Percentiles rank a stretch among this genome's conserved stretches.
These are phyloP conservation scores for Oryza meridionalis DNA, from an alignment of 176 grass and related monocot genomes.

Conservation along the genomic window DNA sequence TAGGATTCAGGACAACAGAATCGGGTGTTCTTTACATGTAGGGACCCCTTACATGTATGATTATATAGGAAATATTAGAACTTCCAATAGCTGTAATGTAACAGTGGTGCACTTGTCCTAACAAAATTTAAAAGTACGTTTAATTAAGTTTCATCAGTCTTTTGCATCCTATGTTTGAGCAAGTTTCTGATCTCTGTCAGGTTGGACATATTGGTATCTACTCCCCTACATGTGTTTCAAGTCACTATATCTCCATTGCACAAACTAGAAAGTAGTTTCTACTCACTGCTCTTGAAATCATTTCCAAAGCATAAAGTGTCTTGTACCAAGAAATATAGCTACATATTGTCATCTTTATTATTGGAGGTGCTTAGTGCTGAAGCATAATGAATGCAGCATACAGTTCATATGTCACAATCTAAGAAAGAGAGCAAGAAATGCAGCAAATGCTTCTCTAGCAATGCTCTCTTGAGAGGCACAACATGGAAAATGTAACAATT, in stretches of 20 bases:
- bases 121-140: neutral
- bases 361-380: neutral
- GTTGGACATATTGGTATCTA: neutral
- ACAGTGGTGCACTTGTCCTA: neutral
- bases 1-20: neutral
- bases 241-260: slow-evolving; percentile 15
- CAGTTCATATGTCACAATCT: slow-evolving; percentile 14
- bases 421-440: neutral
- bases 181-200: neutral
- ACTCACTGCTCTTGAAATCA: slow-evolving; percentile 13
- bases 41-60: neutral
- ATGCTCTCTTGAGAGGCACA: neutral
- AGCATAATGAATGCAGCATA: neutral
- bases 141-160: neutral
- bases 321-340: neutral
- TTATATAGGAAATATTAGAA: neutral
- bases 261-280: slow-evolving; percentile 11
- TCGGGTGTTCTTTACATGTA: neutral
- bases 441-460: neutral
- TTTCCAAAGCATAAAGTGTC: neutral
- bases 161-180: neutral
- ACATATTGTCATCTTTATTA: slow-evolving; percentile 26
- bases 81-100: neutral
- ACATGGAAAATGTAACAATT: neutral
- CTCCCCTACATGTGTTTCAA: slow-evolving; percentile 13